Evolutionary conservation across 2,329 filamentous ascomycete species (phyloP), one percentile per base, ranked within the genome.

Genomic region (Phialophora expanda): DNA sequence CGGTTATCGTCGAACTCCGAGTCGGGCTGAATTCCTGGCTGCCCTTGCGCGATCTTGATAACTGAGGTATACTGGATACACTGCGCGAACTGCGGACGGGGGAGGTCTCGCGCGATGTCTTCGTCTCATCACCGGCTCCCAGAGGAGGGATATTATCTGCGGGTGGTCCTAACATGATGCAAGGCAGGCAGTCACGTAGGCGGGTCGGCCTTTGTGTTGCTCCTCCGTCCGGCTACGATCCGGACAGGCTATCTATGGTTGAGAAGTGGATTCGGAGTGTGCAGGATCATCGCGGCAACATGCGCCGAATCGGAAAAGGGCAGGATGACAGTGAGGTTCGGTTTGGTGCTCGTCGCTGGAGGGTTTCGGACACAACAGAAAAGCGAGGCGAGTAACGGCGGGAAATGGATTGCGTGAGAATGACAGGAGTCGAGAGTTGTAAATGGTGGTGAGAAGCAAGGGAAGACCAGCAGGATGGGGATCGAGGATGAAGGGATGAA

Each of bases 21-120:
- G 84, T 82, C 22, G 89, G 88, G 72, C 87, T 91, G 66, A 84
- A 79, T 63, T 91, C 89, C 68, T 87, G 84, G 75, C 87, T 91
- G 75, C 86, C 87, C 76, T 88, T 89, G 73, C 88, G 86, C 65
- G 89, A 87, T 72, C 85, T 82, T 58, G 81, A 81, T 61, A 77
- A 46, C 46, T 76, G 60, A 72, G 63, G 30, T 59, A 69, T 46
- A 74, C 75, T 57, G 74, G 73, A 67, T 12, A 66, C 55, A 48
- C 64, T 71, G 58, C 69, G 69, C 32, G 69, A 66, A 57, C 26
- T 63, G 26, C 69, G 69, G 32, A 44, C 59, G 17, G 69, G 69
- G 28, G 69, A 71, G 11, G 32, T 34, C 34, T 70, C 66, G 54
- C 62, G 61, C 26, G 68, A 66, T 48, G 62, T 55, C 32, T 67